Percentiles rank a stretch among this genome's conserved stretches.
These are phyloP conservation scores for Sarocladium oryzae DNA, from an alignment of 2,329 filamentous ascomycete species.

Conservation along the genomic window DNA sequence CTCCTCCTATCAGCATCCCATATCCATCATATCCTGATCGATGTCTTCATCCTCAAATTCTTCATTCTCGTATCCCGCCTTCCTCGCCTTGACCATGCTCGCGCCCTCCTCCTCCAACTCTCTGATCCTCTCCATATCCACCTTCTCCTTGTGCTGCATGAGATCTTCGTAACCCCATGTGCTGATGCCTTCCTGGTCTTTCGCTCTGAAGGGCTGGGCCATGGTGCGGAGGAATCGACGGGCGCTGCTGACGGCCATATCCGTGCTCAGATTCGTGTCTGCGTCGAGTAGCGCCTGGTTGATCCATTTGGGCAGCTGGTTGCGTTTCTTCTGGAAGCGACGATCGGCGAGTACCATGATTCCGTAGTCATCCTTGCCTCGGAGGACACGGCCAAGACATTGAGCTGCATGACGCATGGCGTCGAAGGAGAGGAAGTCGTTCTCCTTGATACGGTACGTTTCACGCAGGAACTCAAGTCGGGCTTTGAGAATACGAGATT, in stretches of 20 bases:
- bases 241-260: slow-evolving; percentile 86
- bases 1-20: slow-evolving; percentile 31
- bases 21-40: slow-evolving; percentile 50
- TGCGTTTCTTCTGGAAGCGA: slow-evolving; percentile 85
- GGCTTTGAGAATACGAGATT: slow-evolving; percentile 93
- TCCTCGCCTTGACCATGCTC: slow-evolving; percentile 11
- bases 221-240: slow-evolving; percentile 87
- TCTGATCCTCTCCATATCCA: slow-evolving; percentile 60
- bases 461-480: slow-evolving; percentile 93
- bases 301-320: slow-evolving; percentile 95
- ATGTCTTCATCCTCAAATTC: slow-evolving; percentile 47
- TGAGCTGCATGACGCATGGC: slow-evolving; percentile 99
- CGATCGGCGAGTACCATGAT: slow-evolving; percentile 97
- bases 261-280: slow-evolving; percentile 85
- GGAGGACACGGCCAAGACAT: slow-evolving; percentile 86
- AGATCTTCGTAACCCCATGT: slow-evolving; percentile 84
- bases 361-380: slow-evolving; percentile 98
- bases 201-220: slow-evolving; percentile 79
- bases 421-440: slow-evolving; percentile 97
- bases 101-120: slow-evolving; percentile 44
- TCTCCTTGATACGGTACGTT: slow-evolving; percentile 92
- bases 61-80: slow-evolving; percentile 31
- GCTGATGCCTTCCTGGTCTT: slow-evolving; percentile 85
- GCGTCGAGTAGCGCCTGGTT: slow-evolving; percentile 78
- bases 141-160: slow-evolving; percentile 68